Percentiles rank a stretch among this genome's conserved stretches.
These are phyloP conservation scores for Botryosphaeria agaves DNA, from an alignment of 2,329 filamentous ascomycete genomes.

Conservation along the genomic window DNA sequence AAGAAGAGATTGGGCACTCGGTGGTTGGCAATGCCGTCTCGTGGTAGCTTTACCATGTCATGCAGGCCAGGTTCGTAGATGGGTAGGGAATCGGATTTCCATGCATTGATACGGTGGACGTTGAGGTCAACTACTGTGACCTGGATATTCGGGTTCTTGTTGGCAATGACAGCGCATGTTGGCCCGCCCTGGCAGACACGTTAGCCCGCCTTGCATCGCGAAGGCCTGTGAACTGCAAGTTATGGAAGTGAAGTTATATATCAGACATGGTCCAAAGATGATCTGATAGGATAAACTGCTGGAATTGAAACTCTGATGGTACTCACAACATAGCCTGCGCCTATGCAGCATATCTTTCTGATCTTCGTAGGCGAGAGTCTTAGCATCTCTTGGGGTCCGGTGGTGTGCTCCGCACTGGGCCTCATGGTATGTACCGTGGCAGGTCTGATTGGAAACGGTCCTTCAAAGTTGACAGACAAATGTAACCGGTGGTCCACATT, in stretches of 20 bases:
- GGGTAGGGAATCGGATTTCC: constrained; percentile 57
- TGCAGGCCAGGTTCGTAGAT: constrained; percentile 59
- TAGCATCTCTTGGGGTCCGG: no score
- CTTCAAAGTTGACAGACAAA: no score
- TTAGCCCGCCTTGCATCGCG: no score
- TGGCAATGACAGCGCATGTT: constrained; percentile 57
- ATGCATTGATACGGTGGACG: constrained; percentile 45
- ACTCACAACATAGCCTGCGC: constrained; percentile 58
- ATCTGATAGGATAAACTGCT: constrained; percentile 1
- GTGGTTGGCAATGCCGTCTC: constrained; percentile 26
- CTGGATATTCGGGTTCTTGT: constrained; percentile 50
- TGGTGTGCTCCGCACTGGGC: no score
- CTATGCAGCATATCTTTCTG: constrained; percentile 53
- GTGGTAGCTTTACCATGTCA: constrained; percentile 47
- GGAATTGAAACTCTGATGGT: constrained; percentile 2
- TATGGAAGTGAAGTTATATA: no score
- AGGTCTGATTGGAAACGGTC: no score
- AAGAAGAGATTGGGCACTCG: constrained; percentile 50
- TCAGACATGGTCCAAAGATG: no score
- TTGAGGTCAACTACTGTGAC: constrained; percentile 64
- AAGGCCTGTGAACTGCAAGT: no score
- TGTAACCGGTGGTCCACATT: no score
- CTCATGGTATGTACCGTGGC: no score
- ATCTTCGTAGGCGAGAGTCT: no score
- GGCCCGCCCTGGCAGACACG: constrained; percentile 40